These are phyloP conservation scores for Pyrus bretschneideri DNA, from an alignment of 306 rosid species.

Conservation along the genomic window DNA sequence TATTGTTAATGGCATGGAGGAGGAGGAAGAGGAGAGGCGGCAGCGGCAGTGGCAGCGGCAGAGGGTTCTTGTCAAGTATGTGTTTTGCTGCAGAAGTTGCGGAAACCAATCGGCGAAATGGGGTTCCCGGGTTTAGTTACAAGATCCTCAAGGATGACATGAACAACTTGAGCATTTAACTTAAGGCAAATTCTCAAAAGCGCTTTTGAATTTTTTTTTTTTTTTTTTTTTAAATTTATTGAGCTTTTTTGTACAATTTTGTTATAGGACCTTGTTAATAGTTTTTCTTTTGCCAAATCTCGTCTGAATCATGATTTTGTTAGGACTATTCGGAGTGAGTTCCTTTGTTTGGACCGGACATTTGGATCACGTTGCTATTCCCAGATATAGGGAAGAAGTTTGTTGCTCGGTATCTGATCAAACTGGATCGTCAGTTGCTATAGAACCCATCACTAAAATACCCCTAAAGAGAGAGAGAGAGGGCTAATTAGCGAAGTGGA, in stretches of 20 bases:
- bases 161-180: conserved; percentile 28
- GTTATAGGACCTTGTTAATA: neutral
- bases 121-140: conserved; percentile 50
- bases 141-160: conserved; percentile 53
- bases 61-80: conserved; percentile 33
- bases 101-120: conserved; percentile 30
- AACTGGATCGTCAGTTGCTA: too few species aligned
- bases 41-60: neutral
- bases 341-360: too few species aligned
- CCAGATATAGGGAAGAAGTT: too few species aligned
- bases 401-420: too few species aligned
- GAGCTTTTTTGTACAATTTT: neutral
- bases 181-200: conserved; percentile 6
- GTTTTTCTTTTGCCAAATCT: neutral
- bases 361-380: too few species aligned
- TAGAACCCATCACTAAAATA: too few species aligned
- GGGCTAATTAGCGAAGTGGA: too few species aligned
- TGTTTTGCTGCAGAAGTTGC: conserved; percentile 48
- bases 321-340: too few species aligned
- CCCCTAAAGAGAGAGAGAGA: too few species aligned
- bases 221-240: neutral
- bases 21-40: conserved; percentile 46
- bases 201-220: neutral
- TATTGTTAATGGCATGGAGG: conserved; percentile 47
- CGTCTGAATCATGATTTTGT: too few species aligned